phyloP scores from a whole-genome alignment of 2,329 filamentous ascomycete species.

The Botrytis tulipae region DNA sequence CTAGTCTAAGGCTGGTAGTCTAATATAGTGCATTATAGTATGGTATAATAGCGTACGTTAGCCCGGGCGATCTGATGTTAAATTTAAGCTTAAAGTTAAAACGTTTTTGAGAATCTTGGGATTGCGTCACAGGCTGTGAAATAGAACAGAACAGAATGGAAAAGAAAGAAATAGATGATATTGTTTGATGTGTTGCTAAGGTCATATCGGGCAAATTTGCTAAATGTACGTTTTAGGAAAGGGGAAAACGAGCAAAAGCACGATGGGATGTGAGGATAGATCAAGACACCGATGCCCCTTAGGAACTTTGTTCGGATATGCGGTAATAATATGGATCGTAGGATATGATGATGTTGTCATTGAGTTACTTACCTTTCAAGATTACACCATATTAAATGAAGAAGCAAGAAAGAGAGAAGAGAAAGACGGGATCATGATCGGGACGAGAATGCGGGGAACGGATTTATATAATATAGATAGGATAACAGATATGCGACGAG shows the following conservation, averaged over 20 bases:
- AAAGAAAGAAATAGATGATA: background rate
- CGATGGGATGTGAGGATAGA: background rate
- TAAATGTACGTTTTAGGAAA: background rate
- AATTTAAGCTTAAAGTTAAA: background rate
- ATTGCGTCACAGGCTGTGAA: background rate
- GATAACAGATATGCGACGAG: background rate
- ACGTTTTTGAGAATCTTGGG: background rate
- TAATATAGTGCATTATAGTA: background rate
- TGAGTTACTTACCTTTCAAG: background rate
- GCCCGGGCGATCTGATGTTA: background rate
- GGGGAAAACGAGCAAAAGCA: background rate
- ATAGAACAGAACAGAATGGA: background rate
- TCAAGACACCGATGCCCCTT: fast-evolving
- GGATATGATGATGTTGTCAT: background rate
- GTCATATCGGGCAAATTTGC: background rate
- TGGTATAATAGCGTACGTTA: background rate
- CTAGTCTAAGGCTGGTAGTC: background rate
- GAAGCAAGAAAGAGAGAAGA: background rate
- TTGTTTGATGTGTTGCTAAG: background rate
- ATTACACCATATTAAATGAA: background rate
- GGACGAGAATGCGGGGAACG: background rate
- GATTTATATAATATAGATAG: background rate
- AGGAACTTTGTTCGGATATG: background rate
- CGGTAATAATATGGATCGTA: no score
- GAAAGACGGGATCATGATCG: background rate